Conservation (phyloP, 192 early-diverging fungal genomes). For the Backusella morwellensis region DNA sequence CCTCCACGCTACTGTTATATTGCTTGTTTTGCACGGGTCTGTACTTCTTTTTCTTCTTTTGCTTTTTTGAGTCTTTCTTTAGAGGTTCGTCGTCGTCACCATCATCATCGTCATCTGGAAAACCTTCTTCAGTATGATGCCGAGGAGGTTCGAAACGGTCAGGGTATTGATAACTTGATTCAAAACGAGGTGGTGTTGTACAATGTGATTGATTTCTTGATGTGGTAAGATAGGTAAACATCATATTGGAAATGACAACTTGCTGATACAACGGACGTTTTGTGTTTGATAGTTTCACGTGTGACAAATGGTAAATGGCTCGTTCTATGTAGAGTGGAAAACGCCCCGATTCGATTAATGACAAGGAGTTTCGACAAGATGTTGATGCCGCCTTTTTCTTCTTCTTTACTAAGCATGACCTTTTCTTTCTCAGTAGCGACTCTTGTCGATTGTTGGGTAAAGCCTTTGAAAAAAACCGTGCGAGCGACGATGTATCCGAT, state of each 20-base stretch:
- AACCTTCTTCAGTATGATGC: background rate
- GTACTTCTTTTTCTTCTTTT: background rate
- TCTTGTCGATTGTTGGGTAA: background rate
- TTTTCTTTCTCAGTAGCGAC: background rate
- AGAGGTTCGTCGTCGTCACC: background rate
- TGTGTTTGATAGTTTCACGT: constrained; percentile 68
- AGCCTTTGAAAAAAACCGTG: background rate
- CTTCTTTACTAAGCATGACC: background rate
- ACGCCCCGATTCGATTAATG: background rate
- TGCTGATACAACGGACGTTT: constrained; percentile 71
- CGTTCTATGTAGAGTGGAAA: constrained; percentile 67
- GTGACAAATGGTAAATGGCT: constrained; percentile 74
- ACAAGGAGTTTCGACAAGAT: background rate
- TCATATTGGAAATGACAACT: constrained; percentile 77
- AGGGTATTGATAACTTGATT: background rate
- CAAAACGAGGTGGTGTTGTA: background rate
- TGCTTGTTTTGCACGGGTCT: background rate
- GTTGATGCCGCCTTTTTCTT: background rate
- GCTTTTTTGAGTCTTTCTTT: background rate
- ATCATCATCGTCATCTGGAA: background rate
- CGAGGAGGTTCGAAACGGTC: background rate
- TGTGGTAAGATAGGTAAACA: constrained; percentile 78
- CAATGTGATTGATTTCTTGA: constrained; percentile 53
- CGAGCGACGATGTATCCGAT: background rate
- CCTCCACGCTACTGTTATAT: background rate